Base-by-base conservation (phyloP, 139 green algal species). In the Zygnema circumcarinatum region DNA sequence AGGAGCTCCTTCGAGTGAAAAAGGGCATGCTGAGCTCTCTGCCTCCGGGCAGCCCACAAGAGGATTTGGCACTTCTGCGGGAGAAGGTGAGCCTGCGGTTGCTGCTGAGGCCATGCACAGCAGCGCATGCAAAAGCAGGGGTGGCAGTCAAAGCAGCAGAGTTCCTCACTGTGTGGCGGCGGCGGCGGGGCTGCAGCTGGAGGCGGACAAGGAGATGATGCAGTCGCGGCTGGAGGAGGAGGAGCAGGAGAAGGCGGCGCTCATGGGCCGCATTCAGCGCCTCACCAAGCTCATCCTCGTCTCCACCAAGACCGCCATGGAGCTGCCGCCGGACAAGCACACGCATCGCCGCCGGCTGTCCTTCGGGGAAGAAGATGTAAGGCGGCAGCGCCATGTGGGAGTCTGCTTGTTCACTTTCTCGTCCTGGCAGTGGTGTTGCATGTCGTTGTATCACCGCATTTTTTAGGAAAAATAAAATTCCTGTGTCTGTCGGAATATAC, bases 191-290 rank as follows among this genome's bases (percentile, higher is more conserved):
- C n/a, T 36, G 22, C 89, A 92, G 85, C 67, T 88, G n/a, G 85
- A 91, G 86, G 87, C 83, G 67, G 89, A 79, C 41, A 79, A 89
- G 69, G 86, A 86, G 33, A 87, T 93, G n/a, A 88, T 95, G 82
- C 86, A 93, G 42, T 92, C 94, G 87, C 92, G 92, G 52, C 79
- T 96, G 67, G 94, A 96, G 87, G 94, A 96, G 84, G 94, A 96
- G 86, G 94, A 95, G 82, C 68, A 88, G 29, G 88, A 93, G 32
- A 93, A 94, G 67, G 83, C 74, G n/a, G 92, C 82, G 41, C 81
- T 95, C 36, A 62, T 94, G 81, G 33, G 38, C 22, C 86, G 89
- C 36, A 93, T 95, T 25, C 40, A 89, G 1, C 87, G 93, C 36
- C 88, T 95, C 35, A 95, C 90, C 31, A 91, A 91, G 40, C 79